Evolutionary conservation across 805 yeast genomes (phyloP).

Genomic region (Zygoascus tannicola): DNA sequence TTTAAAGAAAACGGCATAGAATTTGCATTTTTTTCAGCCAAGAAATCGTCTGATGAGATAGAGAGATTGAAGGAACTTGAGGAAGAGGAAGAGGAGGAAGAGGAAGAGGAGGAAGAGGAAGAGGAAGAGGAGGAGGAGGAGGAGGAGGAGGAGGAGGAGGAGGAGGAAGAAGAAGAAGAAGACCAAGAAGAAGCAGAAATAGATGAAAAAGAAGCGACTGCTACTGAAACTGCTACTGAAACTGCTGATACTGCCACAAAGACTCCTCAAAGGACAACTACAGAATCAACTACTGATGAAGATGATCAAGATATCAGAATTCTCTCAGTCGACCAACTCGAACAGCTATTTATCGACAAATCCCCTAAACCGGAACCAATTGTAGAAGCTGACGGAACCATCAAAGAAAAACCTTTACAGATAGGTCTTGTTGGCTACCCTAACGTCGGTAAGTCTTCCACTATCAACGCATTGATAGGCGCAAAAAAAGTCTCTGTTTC

Average conservation of each 20-base stretch:
- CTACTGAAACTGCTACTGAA: no score
- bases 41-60: conserved; percentile 64
- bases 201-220: conserved; percentile 10
- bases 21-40: conserved; percentile 90
- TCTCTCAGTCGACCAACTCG: conserved; percentile 75
- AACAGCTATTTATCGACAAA: conserved; percentile 59
- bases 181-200: conserved; percentile 2
- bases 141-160: conserved; percentile 12
- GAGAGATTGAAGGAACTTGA: conserved; percentile 29
- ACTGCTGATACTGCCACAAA: neutral
- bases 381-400: conserved; percentile 23
- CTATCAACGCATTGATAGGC: conserved; percentile 93
- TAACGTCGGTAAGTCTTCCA: conserved; percentile 93
- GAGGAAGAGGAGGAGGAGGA: conserved; percentile 10
- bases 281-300: conserved; percentile 11
- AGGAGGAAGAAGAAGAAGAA: conserved; percentile 16
- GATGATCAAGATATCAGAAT: conserved; percentile 48
- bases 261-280: neutral
- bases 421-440: conserved; percentile 98
- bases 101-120: conserved; percentile 1
- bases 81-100: conserved; percentile 44
- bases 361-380: conserved; percentile 52
- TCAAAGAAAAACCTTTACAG: conserved; percentile 35
- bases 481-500: conserved; percentile 97
- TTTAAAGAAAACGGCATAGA: conserved; percentile 60